Base-by-base conservation (phyloP, 208 protist species). In the Leptomonas pyrrhocoris region DNA sequence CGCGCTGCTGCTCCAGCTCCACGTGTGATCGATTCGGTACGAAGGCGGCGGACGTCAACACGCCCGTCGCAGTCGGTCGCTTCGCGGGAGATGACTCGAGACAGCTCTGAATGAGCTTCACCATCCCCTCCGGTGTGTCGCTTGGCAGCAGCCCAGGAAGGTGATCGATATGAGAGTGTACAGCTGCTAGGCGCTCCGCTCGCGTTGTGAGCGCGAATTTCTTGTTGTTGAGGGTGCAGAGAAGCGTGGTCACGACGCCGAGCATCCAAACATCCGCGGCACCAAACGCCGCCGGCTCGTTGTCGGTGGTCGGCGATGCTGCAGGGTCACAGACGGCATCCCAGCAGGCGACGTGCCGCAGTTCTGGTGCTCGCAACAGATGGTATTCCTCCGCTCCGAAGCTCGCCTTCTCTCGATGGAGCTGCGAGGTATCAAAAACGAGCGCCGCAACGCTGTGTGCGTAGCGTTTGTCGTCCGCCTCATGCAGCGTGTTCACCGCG, bases 201-300 rank as follows among this genome's bases (percentile, higher is more conserved):
- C 56, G 42, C 2, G n/a, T 48, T 11, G 50, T 46, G 0, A 53
- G 53, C 0, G 21, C 36, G 31, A 72, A 48, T 11, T 46, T 12
- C 27, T 51, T 56, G 50, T 64, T 56, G 28, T 59, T 59, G 9
- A 77, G 51, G 7, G 50, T 38, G 34, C 72, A 71, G 15, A 77
- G 58, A 31, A 67, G 49, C 50, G 53, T 18, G n/a, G 68, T 54
- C 18, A 79, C 16, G 23, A 69, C 13, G 21, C 67, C 67, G 13
- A 73, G 27, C 28, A 45, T 59, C 67, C 72, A 77, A 0, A 77
- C 38, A 40, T 77, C 72, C 6, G 64, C 58, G 2, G 61, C 61
- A 21, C 61, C 49, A 23, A 67, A 67, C 0, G 48, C 12, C 11
- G 23, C 49, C 2, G 61, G 13, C 1, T 16, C 48, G 36, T 9